Conservation (phyloP, 768 basidiomycete genomes). For the Collybia nuda region DNA sequence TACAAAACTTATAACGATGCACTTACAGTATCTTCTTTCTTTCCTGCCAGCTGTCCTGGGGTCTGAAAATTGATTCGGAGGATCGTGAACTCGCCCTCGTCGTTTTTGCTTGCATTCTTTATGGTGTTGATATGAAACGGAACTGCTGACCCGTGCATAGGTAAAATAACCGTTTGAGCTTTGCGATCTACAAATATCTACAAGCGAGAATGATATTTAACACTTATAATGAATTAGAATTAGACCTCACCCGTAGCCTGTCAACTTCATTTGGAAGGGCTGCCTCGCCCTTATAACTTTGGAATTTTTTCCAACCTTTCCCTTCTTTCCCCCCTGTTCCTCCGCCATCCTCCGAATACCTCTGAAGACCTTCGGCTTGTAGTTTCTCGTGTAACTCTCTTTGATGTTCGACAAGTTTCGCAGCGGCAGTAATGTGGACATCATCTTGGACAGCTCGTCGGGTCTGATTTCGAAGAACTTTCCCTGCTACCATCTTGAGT, state of each 20-base stretch:
- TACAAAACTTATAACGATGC: neutral
- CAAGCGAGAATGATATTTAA: neutral
- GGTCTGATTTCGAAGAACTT: conserved; percentile 88
- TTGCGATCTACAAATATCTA: conserved; percentile 93
- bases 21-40: conserved; percentile 94
- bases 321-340: conserved; percentile 79
- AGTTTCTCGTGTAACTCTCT: conserved; percentile 72
- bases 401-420: conserved; percentile 88
- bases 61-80: conserved; percentile 98
- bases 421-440: conserved; percentile 70
- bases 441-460: conserved; percentile 87
- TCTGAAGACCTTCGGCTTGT: conserved; percentile 78
- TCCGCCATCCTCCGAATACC: conserved; percentile 80
- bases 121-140: conserved; percentile 99
- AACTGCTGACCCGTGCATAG: conserved; percentile 93
- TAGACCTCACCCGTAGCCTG: conserved; percentile 63
- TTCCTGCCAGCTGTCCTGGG: conserved; percentile 94
- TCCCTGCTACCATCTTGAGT: conserved; percentile 67
- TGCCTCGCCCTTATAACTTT: conserved; percentile 94
- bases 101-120: conserved; percentile 96
- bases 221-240: neutral
- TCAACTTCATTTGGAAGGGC: conserved; percentile 87
- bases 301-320: conserved; percentile 94
- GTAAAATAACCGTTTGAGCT: conserved; percentile 85
- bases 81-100: conserved; percentile 93